Evolutionary conservation across 106 monocot species (phyloP).

Genomic region (Allium sativum): DNA sequence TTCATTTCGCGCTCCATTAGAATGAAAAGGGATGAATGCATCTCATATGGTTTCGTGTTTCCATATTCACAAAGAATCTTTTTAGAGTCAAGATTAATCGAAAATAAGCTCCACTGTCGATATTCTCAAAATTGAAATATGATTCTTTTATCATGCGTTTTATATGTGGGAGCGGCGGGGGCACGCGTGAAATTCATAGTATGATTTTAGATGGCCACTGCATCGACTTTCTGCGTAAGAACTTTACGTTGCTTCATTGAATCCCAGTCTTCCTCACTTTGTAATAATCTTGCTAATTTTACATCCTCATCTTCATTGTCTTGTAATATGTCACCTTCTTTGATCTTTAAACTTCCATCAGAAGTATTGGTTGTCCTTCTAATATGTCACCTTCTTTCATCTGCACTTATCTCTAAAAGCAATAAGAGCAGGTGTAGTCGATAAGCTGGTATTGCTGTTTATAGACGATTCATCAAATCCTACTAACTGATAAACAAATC

Average conservation of each 20-base stretch:
- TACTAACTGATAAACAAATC: slow-evolving; percentile 78
- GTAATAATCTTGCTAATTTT: slow-evolving; percentile 75
- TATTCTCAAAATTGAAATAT: too few species aligned
- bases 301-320: slow-evolving; percentile 68
- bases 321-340: slow-evolving; percentile 24
- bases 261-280: slow-evolving; percentile 90
- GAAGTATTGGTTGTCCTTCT: slow-evolving; percentile 3
- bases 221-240: too few species aligned
- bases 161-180: too few species aligned
- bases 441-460: slow-evolving; percentile 33
- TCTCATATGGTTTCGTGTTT: too few species aligned
- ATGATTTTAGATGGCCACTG: too few species aligned
- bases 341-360: slow-evolving; percentile 55
- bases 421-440: slow-evolving; percentile 55
- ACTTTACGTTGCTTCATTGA: slow-evolving; percentile 33
- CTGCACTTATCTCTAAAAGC: slow-evolving; percentile 71
- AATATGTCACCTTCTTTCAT: slow-evolving; percentile 22
- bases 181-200: too few species aligned
- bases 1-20: too few species aligned
- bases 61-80: too few species aligned
- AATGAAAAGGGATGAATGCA: too few species aligned
- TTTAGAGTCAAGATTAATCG: too few species aligned
- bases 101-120: too few species aligned
- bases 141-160: too few species aligned
- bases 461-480: slow-evolving; percentile 57